Conservation (phyloP, 768 basidiomycete genomes). For the Termitomyces sp. region DNA sequence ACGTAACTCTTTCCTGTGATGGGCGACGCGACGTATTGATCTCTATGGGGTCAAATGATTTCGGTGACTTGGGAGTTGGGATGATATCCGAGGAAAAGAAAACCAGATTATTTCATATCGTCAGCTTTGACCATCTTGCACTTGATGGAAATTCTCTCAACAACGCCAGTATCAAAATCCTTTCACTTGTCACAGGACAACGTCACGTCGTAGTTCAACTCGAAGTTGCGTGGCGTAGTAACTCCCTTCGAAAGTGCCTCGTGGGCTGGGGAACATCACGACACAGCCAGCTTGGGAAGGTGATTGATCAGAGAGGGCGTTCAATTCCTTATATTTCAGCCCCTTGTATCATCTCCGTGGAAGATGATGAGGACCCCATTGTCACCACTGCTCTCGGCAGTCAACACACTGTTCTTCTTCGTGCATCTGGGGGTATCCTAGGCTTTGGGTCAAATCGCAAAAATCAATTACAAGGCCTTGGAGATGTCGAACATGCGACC, state of each 20-base stretch:
- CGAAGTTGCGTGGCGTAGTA: slow-evolving; percentile 20
- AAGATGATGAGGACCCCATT: slow-evolving; percentile 26
- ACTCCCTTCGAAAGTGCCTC: slow-evolving; percentile 23
- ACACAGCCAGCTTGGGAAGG: slow-evolving; percentile 77
- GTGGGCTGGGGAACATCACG: slow-evolving; percentile 85
- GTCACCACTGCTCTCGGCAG: slow-evolving; percentile 36
- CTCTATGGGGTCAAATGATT: slow-evolving; percentile 84
- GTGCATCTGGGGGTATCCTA: slow-evolving; percentile 48
- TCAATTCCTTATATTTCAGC: slow-evolving; percentile 26
- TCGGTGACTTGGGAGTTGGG: slow-evolving; percentile 73
- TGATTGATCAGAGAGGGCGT: slow-evolving; percentile 19
- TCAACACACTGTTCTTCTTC: slow-evolving; percentile 50
- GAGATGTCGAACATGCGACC: slow-evolving; percentile 27
- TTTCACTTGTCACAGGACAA: slow-evolving; percentile 59
- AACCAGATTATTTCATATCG: slow-evolving; percentile 32
- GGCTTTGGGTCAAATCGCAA: slow-evolving; percentile 73
- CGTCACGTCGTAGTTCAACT: slow-evolving; percentile 65
- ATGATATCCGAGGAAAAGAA: slow-evolving; percentile 15
- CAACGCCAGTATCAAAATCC: slow-evolving; percentile 28
- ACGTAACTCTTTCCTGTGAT: slow-evolving; percentile 52
- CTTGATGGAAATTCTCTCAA: slow-evolving; percentile 21
- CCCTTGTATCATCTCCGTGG: slow-evolving; percentile 33
- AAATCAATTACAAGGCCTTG: slow-evolving; percentile 49
- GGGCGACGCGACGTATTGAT: slow-evolving; percentile 52
- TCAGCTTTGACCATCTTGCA: slow-evolving; percentile 40